Evolutionary conservation across 2,329 filamentous ascomycete genomes (phyloP).

Genomic region (Hypoxylon sp.): DNA sequence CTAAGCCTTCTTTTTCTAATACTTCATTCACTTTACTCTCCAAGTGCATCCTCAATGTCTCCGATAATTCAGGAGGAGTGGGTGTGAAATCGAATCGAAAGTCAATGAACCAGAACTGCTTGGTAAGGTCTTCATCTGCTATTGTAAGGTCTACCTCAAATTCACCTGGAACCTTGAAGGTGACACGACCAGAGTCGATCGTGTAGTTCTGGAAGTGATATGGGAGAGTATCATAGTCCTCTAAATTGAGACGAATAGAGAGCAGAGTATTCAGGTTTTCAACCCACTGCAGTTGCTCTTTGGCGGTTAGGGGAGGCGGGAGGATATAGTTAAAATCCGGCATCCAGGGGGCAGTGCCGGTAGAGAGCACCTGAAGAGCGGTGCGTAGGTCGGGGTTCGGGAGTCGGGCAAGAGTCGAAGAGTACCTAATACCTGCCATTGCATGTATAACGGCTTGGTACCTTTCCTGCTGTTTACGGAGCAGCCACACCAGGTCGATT

Average conservation of each 20-base stretch:
- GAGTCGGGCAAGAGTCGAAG: constrained; percentile 79
- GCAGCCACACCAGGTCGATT: constrained; percentile 86
- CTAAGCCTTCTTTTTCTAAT: constrained; percentile 78
- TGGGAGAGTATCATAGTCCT: constrained; percentile 84
- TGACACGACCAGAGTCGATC: constrained; percentile 88
- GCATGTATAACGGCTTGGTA: constrained; percentile 74
- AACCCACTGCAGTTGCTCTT: constrained; percentile 81
- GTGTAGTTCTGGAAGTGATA: constrained; percentile 82
- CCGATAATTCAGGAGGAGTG: constrained; percentile 71
- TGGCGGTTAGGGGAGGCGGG: constrained; percentile 77
- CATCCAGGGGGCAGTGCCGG: constrained; percentile 82
- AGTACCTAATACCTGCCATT: constrained; percentile 80
- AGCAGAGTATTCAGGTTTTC: constrained; percentile 87
- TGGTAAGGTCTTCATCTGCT: constrained; percentile 84
- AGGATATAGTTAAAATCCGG: constrained; percentile 87
- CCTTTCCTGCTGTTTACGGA: constrained; percentile 73
- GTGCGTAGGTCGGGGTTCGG: constrained; percentile 93
- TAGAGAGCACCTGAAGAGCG: constrained; percentile 86
- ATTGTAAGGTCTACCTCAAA: constrained; percentile 96
- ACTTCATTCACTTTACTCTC: constrained; percentile 80
- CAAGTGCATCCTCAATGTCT: constrained; percentile 74
- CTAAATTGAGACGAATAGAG: constrained; percentile 84
- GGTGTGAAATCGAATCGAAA: constrained; percentile 87
- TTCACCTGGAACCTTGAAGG: constrained; percentile 85
- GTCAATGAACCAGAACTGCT: constrained; percentile 95